phyloP scores from a whole-genome alignment of 169 alveolate species.

The Plasmodium cynomolgi region DNA sequence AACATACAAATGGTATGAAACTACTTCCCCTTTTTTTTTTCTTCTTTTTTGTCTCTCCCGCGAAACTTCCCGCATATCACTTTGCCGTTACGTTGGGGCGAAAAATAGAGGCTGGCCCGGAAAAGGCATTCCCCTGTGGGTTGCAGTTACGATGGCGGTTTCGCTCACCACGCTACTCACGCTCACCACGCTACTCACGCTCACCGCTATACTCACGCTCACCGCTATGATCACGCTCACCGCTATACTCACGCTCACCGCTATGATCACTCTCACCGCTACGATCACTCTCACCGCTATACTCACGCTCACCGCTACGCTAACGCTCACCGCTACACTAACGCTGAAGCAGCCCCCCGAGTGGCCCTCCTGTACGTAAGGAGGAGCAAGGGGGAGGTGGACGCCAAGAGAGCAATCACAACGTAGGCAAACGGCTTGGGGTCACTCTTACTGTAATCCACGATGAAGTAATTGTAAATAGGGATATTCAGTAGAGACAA shows the following conservation, averaged over 20 bases:
- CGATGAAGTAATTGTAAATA: slow-evolving; percentile 70
- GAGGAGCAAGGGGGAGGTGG: slow-evolving; percentile 37
- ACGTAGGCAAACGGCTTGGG: slow-evolving; percentile 58
- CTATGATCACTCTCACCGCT: background rate
- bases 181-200: no score
- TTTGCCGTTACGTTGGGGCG: background rate
- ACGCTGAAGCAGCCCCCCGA: background rate
- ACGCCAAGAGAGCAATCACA: slow-evolving; percentile 34
- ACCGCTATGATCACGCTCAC: no score
- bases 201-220: no score
- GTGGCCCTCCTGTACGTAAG: slow-evolving; percentile 3
- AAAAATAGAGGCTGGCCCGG: background rate
- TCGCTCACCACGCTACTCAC: no score
- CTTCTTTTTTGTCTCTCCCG: background rate
- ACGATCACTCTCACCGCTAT: no score
- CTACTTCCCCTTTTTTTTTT: background rate
- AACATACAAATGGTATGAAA: background rate
- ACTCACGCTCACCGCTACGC: background rate
- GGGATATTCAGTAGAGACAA: slow-evolving; percentile 77
- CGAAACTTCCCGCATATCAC: background rate
- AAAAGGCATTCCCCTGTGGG: background rate
- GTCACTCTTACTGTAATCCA: slow-evolving; percentile 23
- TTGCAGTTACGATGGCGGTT: background rate
- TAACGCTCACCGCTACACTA: background rate
- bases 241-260: no score